Evolutionary conservation across 352 stramenopile genomes (phyloP).

Genomic region (Globisporangium lucens): DNA sequence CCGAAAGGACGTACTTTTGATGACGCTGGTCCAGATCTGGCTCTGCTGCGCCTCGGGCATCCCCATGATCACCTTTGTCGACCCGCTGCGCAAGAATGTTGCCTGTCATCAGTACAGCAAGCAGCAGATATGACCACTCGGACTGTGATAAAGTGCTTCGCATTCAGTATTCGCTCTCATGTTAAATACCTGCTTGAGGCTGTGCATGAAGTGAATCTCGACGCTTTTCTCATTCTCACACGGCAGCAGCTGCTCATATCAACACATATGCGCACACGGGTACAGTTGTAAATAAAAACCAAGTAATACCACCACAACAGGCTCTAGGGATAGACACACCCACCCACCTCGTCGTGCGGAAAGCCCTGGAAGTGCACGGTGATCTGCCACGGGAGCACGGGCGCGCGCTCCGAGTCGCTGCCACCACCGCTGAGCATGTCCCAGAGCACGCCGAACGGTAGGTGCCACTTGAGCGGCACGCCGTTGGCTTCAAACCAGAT

Average conservation of each 20-base stretch:
- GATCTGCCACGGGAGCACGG: conserved; percentile 56
- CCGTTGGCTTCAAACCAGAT: conserved; percentile 76
- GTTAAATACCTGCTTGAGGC: conserved; percentile 57
- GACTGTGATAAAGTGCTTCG: neutral
- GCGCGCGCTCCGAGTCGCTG: neutral
- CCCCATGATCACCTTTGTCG: conserved; percentile 78
- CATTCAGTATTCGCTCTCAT: neutral
- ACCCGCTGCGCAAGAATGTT: conserved; percentile 67
- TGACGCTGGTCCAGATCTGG: conserved; percentile 77
- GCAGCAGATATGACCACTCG: neutral
- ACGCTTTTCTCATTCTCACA: conserved; percentile 76
- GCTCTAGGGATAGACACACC: neutral
- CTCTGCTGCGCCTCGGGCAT: conserved; percentile 77
- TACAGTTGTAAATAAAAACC: too few relatives aligned
- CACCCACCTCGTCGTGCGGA: conserved; percentile 40
- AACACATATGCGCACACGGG: too few relatives aligned
- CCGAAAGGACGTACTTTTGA: conserved; percentile 37
- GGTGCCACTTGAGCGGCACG: conserved; percentile 70
- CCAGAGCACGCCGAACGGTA: conserved; percentile 72
- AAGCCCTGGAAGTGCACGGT: conserved; percentile 83
- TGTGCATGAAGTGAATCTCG: conserved; percentile 85
- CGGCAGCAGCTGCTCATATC: conserved; percentile 39
- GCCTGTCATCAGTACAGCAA: conserved; percentile 19
- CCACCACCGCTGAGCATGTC: conserved; percentile 35
- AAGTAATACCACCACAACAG: too few relatives aligned